Percentiles rank a stretch among this genome's conserved stretches.
Evolutionary conservation across 2,329 filamentous ascomycete genomes (phyloP).

Genomic region (Cladosporium sp.): DNA sequence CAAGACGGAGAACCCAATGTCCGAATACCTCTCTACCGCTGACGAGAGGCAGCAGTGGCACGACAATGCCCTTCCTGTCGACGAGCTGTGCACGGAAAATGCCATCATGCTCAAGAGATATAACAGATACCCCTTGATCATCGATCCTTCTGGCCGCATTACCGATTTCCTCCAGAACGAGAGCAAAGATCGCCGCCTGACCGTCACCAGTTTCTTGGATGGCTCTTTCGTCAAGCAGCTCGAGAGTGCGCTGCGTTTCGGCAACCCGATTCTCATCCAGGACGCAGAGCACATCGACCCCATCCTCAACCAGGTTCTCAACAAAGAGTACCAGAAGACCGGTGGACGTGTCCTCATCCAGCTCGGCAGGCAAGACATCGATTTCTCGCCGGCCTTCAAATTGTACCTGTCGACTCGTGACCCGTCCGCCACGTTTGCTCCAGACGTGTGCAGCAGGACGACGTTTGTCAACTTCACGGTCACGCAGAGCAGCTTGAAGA

Average conservation of each 20-base stretch:
- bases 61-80: slow-evolving; percentile 85
- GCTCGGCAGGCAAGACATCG: slow-evolving; percentile 97
- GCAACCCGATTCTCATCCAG: slow-evolving; percentile 97
- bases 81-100: slow-evolving; percentile 97
- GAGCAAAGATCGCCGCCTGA: slow-evolving; percentile 87
- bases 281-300: slow-evolving; percentile 97
- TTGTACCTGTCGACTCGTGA: slow-evolving; percentile 93
- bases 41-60: slow-evolving; percentile 96
- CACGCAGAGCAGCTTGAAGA: slow-evolving; percentile 97
- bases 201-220: slow-evolving; percentile 96
- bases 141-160: slow-evolving; percentile 91
- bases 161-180: slow-evolving; percentile 95
- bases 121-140: slow-evolving; percentile 97
- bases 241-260: slow-evolving; percentile 93
- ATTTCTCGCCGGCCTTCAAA: slow-evolving; percentile 96
- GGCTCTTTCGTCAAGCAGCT: slow-evolving; percentile 98
- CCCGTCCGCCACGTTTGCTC: slow-evolving; percentile 91
- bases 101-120: slow-evolving; percentile 96
- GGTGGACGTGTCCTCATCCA: slow-evolving; percentile 97
- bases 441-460: slow-evolving; percentile 95
- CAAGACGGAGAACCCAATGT: slow-evolving; percentile 91
- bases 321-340: slow-evolving; percentile 99
- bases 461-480: slow-evolving; percentile 99
- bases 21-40: slow-evolving; percentile 93
- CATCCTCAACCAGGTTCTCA: slow-evolving; percentile 95